Evolutionary conservation across 345 rosid species (phyloP).

Genomic region (Moricandia moricandioides): DNA sequence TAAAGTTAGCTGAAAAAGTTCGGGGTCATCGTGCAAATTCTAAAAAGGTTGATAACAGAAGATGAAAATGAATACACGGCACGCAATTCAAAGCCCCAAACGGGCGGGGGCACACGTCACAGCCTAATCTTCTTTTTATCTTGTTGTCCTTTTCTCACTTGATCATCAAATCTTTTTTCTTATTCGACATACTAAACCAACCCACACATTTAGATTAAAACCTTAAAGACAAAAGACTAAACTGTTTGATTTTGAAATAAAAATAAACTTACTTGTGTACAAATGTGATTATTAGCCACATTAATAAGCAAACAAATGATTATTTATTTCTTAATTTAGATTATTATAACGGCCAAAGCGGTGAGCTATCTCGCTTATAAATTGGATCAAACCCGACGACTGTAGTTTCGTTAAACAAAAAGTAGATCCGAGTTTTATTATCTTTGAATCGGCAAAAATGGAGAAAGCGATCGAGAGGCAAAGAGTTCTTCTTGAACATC

Average conservation of each 20-base stretch:
- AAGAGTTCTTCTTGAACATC: constrained; percentile 79
- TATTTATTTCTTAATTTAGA: background rate
- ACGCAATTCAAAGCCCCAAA: constrained; percentile 27
- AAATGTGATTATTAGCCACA: background rate
- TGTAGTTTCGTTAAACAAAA: constrained; percentile 20
- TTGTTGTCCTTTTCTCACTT: background rate
- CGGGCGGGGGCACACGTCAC: constrained; percentile 34
- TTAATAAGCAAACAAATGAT: background rate
- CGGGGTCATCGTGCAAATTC: background rate
- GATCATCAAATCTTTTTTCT: background rate
- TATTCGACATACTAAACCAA: background rate
- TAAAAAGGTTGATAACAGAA: background rate
- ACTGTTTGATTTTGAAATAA: background rate
- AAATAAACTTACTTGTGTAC: background rate
- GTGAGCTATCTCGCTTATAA: constrained; percentile 25
- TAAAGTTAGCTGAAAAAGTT: background rate
- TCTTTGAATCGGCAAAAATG: constrained; percentile 42
- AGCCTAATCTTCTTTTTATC: constrained; percentile 20
- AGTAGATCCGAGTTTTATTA: background rate
- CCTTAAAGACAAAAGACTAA: background rate
- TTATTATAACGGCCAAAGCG: constrained; percentile 8
- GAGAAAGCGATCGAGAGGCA: constrained; percentile 92
- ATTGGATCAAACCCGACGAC: background rate
- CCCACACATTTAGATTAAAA: background rate
- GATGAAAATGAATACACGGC: constrained; percentile 26